These are phyloP conservation scores for Yarrowia alimentaria DNA, from an alignment of 805 yeast species.

Conservation along the genomic window DNA sequence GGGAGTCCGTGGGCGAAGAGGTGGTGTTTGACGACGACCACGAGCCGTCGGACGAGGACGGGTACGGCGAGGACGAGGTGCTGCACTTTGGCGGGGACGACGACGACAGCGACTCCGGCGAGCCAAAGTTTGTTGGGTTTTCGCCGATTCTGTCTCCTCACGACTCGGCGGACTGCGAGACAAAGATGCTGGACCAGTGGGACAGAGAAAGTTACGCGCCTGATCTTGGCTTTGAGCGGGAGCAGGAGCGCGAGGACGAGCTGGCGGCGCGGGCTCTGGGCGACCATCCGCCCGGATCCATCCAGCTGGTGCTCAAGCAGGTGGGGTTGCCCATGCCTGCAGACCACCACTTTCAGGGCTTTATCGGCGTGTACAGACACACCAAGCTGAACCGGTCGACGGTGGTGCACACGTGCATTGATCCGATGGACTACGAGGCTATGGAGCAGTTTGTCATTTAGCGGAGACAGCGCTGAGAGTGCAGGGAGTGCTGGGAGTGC, in stretches of 20 bases:
- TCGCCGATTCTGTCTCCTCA: slow-evolving; percentile 14
- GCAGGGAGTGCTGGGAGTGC: too few relatives aligned
- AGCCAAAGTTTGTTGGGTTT: slow-evolving; percentile 8
- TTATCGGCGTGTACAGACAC: slow-evolving; percentile 21
- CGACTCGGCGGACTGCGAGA: slow-evolving; percentile 1
- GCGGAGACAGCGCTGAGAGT: too few relatives aligned
- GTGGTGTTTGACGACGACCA: slow-evolving; percentile 15
- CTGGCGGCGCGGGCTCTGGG: too few relatives aligned
- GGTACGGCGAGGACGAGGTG: not conserved
- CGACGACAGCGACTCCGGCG: not conserved
- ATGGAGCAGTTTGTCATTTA: slow-evolving; percentile 6
- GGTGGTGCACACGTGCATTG: slow-evolving; percentile 15
- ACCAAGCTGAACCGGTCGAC: slow-evolving; percentile 19
- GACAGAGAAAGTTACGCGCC: slow-evolving; percentile 21
- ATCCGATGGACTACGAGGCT: slow-evolving; percentile 5
- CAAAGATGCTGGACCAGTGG: slow-evolving; percentile 19
- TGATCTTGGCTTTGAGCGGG: slow-evolving; percentile 5
- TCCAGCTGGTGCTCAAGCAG: not conserved
- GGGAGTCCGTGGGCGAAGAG: slow-evolving; percentile 14
- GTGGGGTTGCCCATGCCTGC: slow-evolving; percentile 4
- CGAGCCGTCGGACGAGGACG: not conserved
- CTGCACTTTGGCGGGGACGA: not conserved
- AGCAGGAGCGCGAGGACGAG: not conserved
- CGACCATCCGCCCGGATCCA: slow-evolving; percentile 11
- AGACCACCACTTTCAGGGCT: slow-evolving; percentile 19